Percentiles rank a stretch among this genome's conserved stretches.
Evolutionary conservation across 768 basidiomycete species (phyloP).

Genomic region (Leccinum longicurvipes): DNA sequence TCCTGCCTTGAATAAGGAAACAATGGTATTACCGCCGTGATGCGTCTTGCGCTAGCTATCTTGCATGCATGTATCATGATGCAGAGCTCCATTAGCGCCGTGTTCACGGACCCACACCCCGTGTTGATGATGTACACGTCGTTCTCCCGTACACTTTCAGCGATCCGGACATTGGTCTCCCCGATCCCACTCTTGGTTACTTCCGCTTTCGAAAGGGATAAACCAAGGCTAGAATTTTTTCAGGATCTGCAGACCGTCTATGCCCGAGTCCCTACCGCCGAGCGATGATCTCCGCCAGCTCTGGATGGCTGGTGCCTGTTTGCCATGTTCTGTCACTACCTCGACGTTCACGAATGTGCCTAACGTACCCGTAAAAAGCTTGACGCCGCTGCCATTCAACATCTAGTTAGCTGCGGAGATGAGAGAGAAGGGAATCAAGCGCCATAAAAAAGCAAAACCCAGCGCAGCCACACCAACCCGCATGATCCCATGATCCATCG

Average conservation of each 20-base stretch:
- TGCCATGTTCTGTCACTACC: neutral
- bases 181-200: constrained; percentile 87
- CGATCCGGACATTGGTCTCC: constrained; percentile 88
- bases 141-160: constrained; percentile 94
- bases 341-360: neutral
- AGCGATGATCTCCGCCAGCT: constrained; percentile 91
- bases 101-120: constrained; percentile 83
- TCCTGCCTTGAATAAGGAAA: constrained; percentile 98
- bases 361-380: constrained; percentile 53
- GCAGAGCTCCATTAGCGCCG: constrained; percentile 94
- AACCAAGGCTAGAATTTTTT: constrained; percentile 66
- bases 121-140: constrained; percentile 99
- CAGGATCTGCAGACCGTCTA: constrained; percentile 20
- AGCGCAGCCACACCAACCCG: constrained; percentile 3
- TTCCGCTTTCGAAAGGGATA: constrained; percentile 83
- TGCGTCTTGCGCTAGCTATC: constrained; percentile 96
- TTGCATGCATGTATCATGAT: constrained; percentile 99
- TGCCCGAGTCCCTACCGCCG: constrained; percentile 56
- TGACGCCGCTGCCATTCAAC: constrained; percentile 57
- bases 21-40: constrained; percentile 96
- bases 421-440: constrained; percentile 10
- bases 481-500: constrained; percentile 7
- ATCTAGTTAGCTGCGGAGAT: constrained; percentile 31
- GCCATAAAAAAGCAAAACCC: constrained; percentile 17
- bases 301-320: constrained; percentile 90